These are phyloP conservation scores for Geotrichum cucujoidarum DNA, from an alignment of 1,139 yeast species.

Conservation along the genomic window DNA sequence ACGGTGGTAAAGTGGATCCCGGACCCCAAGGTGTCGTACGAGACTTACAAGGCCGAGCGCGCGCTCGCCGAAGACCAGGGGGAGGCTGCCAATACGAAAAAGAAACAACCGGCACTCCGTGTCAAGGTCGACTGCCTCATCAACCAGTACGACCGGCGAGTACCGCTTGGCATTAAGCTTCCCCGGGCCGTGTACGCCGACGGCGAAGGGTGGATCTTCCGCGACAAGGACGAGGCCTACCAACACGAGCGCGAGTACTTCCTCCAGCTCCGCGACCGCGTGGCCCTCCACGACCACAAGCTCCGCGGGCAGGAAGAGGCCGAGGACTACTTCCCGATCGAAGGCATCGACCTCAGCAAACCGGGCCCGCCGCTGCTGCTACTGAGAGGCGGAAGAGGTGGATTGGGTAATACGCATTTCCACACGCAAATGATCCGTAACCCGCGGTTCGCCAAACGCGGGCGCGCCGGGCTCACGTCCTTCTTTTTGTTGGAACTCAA, in stretches of 20 bases:
- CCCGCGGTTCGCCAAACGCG: slow-evolving; percentile 80
- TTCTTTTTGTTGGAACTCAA: slow-evolving; percentile 77
- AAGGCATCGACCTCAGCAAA: slow-evolving; percentile 67
- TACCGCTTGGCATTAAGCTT: slow-evolving; percentile 39
- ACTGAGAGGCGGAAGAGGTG: slow-evolving; percentile 84
- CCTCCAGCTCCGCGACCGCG: slow-evolving; percentile 54
- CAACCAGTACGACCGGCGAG: slow-evolving; percentile 14
- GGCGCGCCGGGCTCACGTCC: slow-evolving; percentile 64
- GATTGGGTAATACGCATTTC: slow-evolving; percentile 95
- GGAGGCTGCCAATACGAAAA: not conserved
- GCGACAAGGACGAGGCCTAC: slow-evolving; percentile 64
- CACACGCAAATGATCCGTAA: slow-evolving; percentile 76
- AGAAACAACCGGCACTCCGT: slow-evolving; percentile 20
- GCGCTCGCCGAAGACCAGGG: slow-evolving; percentile 13
- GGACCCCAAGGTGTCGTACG: slow-evolving; percentile 46
- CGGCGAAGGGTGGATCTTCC: slow-evolving; percentile 87
- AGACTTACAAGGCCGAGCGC: slow-evolving; percentile 17
- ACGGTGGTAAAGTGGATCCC: slow-evolving; percentile 85
- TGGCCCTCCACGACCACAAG: slow-evolving; percentile 58
- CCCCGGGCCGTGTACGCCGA: slow-evolving; percentile 53
- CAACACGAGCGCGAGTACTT: slow-evolving; percentile 64
- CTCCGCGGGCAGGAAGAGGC: slow-evolving; percentile 55
- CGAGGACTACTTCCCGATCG: slow-evolving; percentile 67
- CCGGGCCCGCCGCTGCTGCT: slow-evolving; percentile 70
- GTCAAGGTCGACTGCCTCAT: slow-evolving; percentile 19